Evolutionary conservation across 768 basidiomycete species (phyloP).

Genomic region (Mycena albidolilacea): DNA sequence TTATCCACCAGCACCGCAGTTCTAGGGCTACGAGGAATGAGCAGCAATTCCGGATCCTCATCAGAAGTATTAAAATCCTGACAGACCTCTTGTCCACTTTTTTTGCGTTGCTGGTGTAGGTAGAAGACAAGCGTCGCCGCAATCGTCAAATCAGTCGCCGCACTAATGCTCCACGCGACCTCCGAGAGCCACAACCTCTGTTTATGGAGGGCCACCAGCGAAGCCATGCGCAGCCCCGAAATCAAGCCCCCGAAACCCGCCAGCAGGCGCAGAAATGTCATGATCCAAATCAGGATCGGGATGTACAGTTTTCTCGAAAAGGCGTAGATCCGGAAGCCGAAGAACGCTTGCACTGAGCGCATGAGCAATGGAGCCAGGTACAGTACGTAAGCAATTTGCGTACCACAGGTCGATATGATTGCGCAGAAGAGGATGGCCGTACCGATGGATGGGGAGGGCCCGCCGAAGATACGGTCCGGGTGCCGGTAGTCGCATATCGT

Average conservation of each 20-base stretch:
- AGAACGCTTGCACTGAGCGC: background rate
- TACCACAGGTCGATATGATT: no score
- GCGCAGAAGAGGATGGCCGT: no score
- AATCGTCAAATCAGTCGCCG: background rate
- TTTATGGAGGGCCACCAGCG: background rate
- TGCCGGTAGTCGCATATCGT: no score
- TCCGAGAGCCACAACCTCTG: background rate
- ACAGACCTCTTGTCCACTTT: background rate
- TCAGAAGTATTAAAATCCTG: background rate
- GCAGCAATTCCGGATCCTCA: background rate
- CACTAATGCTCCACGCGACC: background rate
- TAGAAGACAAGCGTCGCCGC: background rate
- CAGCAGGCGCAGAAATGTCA: background rate
- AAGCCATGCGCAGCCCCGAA: background rate
- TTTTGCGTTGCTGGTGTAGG: background rate
- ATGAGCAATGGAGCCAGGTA: no score
- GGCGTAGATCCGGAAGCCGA: background rate
- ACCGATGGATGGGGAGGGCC: no score
- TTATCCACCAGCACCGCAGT: constrained; percentile 7
- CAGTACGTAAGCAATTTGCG: no score
- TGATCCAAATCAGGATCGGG: background rate
- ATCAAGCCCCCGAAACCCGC: background rate
- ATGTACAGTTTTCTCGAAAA: background rate
- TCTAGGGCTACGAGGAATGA: background rate
- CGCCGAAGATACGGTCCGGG: no score